Percentiles rank a stretch among this genome's conserved stretches.
Conservation (phyloP, 352 stramenopile species). For the Pythium periplocum region DNA sequence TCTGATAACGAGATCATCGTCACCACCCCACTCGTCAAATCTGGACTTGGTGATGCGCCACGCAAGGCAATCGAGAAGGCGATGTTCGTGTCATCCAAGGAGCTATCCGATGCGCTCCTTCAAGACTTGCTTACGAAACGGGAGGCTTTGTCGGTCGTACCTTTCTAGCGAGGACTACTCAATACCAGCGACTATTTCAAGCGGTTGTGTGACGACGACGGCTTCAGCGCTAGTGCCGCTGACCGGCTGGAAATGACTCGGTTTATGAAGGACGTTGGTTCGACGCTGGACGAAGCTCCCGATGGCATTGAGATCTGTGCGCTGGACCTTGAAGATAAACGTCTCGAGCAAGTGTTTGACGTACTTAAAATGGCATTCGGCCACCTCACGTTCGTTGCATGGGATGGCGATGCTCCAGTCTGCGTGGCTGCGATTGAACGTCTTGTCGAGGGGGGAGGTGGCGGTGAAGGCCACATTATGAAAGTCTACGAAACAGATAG, state of each 20-base stretch:
- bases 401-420: not conserved
- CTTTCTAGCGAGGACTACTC: conserved; percentile 4
- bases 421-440: conserved; percentile 5
- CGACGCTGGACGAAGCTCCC: not conserved
- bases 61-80: no score
- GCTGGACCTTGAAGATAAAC: not conserved
- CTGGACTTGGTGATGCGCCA: no score
- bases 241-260: conserved; percentile 8
- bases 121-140: no score
- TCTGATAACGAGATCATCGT: no score
- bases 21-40: no score
- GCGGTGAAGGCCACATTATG: conserved; percentile 6
- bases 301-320: conserved; percentile 1
- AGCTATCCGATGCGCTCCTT: no score
- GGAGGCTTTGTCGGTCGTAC: no score
- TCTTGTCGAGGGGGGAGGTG: conserved; percentile 11
- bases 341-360: conserved; percentile 7
- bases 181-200: not conserved
- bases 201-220: not conserved
- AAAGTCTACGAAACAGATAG: not conserved
- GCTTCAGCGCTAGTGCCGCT: not conserved
- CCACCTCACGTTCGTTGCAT: conserved; percentile 14
- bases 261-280: not conserved
- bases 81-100: no score
- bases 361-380: conserved; percentile 14